These are phyloP conservation scores for Psidium guajava DNA, from an alignment of 345 rosid species.

Conservation along the genomic window DNA sequence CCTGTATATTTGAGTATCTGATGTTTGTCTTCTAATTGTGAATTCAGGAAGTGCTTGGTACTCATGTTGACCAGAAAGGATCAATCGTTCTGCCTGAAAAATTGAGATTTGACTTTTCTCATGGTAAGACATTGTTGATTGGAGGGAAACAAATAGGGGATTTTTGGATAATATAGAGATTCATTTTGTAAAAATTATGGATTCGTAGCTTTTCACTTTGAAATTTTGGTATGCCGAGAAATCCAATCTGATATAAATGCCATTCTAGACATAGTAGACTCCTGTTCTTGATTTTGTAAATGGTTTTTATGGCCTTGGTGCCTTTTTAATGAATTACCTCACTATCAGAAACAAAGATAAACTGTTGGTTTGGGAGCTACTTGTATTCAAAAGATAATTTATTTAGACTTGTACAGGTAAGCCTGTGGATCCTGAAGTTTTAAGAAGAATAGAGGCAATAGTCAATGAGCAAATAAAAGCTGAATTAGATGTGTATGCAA, in stretches of 20 bases:
- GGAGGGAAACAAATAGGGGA: neutral
- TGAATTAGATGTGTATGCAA: slow-evolving; percentile 73
- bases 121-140: slow-evolving; percentile 38
- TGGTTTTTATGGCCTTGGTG: neutral
- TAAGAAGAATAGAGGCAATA: slow-evolving; percentile 75
- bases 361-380: neutral
- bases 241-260: neutral
- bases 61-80: slow-evolving; percentile 97
- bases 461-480: slow-evolving; percentile 84
- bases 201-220: neutral
- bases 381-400: neutral
- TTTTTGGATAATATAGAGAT: neutral
- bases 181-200: neutral
- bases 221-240: neutral
- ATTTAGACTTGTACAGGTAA: slow-evolving; percentile 40
- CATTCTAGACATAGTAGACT: neutral
- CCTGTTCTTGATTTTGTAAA: neutral
- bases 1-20: neutral
- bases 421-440: slow-evolving; percentile 65
- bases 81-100: slow-evolving; percentile 97
- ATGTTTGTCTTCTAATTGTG: neutral
- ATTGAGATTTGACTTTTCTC: slow-evolving; percentile 93
- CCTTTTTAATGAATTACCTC: neutral
- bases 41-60: slow-evolving; percentile 82
- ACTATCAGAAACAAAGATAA: neutral